phyloP scores from a whole-genome alignment of 1,284 basidiomycete genomes.

The Tilletia walkeri region DNA sequence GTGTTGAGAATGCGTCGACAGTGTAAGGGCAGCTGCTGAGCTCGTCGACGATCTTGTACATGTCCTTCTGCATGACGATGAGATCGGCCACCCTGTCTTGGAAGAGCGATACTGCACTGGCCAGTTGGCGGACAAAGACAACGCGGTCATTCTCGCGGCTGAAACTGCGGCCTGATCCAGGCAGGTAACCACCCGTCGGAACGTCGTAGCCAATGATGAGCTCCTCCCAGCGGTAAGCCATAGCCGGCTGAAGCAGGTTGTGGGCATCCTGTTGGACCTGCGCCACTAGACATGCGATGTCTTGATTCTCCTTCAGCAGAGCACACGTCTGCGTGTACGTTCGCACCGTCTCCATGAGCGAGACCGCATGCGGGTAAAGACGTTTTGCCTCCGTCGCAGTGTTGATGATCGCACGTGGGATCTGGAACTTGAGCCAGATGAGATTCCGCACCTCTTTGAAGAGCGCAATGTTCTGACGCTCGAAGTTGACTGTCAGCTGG shows the following conservation, averaged over 20 bases:
- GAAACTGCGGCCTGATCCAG: slow-evolving; percentile 55
- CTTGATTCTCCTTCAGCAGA: slow-evolving; percentile 75
- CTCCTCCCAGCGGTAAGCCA: slow-evolving; percentile 94
- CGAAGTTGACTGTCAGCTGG: slow-evolving; percentile 92
- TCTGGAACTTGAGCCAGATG: slow-evolving; percentile 90
- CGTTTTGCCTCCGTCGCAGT: slow-evolving; percentile 97
- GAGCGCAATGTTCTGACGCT: slow-evolving; percentile 92
- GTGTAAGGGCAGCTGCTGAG: slow-evolving; percentile 82
- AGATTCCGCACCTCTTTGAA: slow-evolving; percentile 98
- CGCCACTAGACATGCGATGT: slow-evolving; percentile 75
- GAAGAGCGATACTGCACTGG: slow-evolving; percentile 73
- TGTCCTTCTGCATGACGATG: slow-evolving; percentile 85
- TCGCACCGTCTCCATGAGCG: slow-evolving; percentile 91
- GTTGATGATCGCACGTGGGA: slow-evolving; percentile 89
- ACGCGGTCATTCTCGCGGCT: slow-evolving; percentile 76
- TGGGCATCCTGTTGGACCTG: slow-evolving; percentile 45
- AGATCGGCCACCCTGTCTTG: slow-evolving; percentile 91
- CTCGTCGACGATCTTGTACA: slow-evolving; percentile 78
- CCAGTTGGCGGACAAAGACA: slow-evolving; percentile 90
- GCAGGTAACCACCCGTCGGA: slow-evolving; percentile 58
- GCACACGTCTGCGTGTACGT: slow-evolving; percentile 93
- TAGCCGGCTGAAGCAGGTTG: slow-evolving; percentile 55
- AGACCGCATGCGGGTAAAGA: slow-evolving; percentile 93
- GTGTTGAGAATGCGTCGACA: slow-evolving; percentile 72
- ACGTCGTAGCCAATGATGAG: slow-evolving; percentile 60